Evolutionary conservation across 768 basidiomycete genomes (phyloP).

Genomic region (Lactarius akahatsu): DNA sequence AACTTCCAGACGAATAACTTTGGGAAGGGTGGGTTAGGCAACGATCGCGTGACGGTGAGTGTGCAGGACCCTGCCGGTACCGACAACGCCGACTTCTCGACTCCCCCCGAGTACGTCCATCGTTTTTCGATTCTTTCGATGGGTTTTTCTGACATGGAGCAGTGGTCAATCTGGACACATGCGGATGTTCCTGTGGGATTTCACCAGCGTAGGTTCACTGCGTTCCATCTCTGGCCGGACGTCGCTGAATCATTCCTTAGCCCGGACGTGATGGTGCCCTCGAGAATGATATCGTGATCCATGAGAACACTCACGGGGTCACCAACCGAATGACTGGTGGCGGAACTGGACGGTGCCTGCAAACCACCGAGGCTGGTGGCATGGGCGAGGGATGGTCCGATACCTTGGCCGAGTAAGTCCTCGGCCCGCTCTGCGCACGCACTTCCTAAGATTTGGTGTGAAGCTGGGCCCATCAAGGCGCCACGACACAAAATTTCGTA

Average conservation of each 20-base stretch:
- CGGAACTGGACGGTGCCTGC: conserved; percentile 57
- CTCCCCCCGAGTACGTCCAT: conserved; percentile 44
- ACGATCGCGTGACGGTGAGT: conserved; percentile 51
- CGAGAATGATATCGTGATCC: conserved; percentile 56
- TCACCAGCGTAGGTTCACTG: conserved; percentile 33
- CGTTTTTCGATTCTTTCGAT: not conserved
- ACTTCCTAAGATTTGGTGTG: conserved; percentile 8
- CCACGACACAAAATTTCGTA: conserved; percentile 38
- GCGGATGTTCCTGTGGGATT: conserved; percentile 42
- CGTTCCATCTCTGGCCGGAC: conserved; percentile 14
- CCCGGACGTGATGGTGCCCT: conserved; percentile 63
- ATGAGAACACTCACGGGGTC: conserved; percentile 46
- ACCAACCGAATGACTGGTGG: conserved; percentile 49
- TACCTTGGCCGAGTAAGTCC: conserved; percentile 32
- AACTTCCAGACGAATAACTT: conserved; percentile 64
- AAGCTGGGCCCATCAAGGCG: conserved; percentile 42
- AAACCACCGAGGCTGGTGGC: conserved; percentile 61
- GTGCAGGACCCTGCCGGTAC: conserved; percentile 50
- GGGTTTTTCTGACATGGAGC: not conserved
- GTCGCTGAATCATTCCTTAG: conserved; percentile 29
- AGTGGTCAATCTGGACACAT: conserved; percentile 43
- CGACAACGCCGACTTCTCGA: conserved; percentile 48
- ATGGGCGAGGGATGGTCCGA: conserved; percentile 79
- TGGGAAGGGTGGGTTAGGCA: conserved; percentile 49
- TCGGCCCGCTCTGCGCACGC: not conserved